Percentiles rank a stretch among this genome's conserved stretches.
Conservation (phyloP, 2,329 filamentous ascomycete genomes). For the Ophiostoma triangulosporum region DNA sequence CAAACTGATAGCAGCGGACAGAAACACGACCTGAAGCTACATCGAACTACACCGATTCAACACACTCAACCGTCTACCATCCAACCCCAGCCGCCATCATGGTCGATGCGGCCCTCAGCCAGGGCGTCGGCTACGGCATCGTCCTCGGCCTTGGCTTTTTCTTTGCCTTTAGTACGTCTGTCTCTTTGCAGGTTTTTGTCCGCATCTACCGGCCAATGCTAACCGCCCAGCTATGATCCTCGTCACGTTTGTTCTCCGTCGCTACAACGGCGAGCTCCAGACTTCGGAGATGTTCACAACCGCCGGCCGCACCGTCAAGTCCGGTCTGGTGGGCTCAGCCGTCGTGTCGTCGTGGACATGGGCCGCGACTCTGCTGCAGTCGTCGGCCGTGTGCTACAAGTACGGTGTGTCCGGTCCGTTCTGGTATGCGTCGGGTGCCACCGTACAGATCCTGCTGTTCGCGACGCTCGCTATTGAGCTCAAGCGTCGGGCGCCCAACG, state of each 20-base stretch:
- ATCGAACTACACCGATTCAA: too few species aligned
- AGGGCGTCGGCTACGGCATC: slow-evolving; percentile 65
- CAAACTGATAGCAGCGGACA: not conserved
- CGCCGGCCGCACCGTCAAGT: slow-evolving; percentile 77
- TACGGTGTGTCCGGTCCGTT: slow-evolving; percentile 54
- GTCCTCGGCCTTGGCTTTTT: slow-evolving; percentile 60
- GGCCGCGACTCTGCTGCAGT: slow-evolving; percentile 73
- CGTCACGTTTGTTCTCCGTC: slow-evolving; percentile 23
- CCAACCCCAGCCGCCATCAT: slow-evolving; percentile 13
- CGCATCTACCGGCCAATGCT: not conserved
- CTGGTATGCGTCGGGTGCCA: slow-evolving; percentile 57
- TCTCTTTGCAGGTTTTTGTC: not conserved
- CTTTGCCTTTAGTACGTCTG: slow-evolving; percentile 49
- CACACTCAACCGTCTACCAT: not conserved
- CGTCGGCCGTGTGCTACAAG: slow-evolving; percentile 66
- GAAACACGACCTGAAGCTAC: not conserved
- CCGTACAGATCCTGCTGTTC: slow-evolving; percentile 78
- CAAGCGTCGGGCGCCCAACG: slow-evolving; percentile 76
- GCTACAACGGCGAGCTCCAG: slow-evolving; percentile 52
- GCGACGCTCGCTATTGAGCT: slow-evolving; percentile 82
- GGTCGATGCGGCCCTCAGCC: slow-evolving; percentile 29
- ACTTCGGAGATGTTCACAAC: slow-evolving; percentile 91
- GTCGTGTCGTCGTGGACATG: slow-evolving; percentile 93
- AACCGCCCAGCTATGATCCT: slow-evolving; percentile 23
- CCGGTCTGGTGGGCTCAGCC: slow-evolving; percentile 72